Evolutionary conservation across 768 basidiomycete genomes (phyloP).

Genomic region (Suillus clintonianus): DNA sequence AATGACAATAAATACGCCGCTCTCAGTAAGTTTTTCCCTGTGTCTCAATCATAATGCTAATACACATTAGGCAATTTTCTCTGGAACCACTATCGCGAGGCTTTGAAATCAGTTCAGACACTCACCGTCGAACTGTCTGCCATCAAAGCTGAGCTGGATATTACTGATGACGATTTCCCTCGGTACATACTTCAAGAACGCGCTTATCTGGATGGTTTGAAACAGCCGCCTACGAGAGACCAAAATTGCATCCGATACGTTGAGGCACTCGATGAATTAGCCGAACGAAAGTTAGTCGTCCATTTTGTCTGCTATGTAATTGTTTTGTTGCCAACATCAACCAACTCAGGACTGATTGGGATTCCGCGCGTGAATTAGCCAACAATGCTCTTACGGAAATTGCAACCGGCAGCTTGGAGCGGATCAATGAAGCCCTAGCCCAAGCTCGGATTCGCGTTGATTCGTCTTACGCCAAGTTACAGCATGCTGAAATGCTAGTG

Average conservation of each 20-base stretch:
- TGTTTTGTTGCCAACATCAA: too few species aligned
- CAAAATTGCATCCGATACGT: too few species aligned
- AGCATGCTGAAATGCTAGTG: conserved; percentile 2
- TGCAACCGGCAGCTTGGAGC: background rate
- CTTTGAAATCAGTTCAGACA: background rate
- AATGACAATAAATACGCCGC: conserved; percentile 19
- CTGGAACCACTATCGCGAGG: conserved; percentile 5
- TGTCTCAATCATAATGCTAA: too few species aligned
- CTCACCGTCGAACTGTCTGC: background rate
- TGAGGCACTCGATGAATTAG: too few species aligned
- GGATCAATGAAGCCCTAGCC: background rate
- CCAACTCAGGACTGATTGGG: too few species aligned
- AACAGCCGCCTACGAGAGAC: too few species aligned
- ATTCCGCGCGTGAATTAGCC: too few species aligned
- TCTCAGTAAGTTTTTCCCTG: conserved; percentile 13
- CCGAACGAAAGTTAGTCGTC: too few species aligned
- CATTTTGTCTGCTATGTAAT: too few species aligned
- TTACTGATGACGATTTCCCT: conserved; percentile 3
- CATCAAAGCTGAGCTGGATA: background rate
- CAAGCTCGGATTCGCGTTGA: background rate
- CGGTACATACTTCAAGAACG: conserved; percentile 4
- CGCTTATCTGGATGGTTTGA: background rate
- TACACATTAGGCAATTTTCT: background rate
- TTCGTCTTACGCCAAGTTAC: background rate
- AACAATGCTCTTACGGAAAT: background rate